phyloP scores from a whole-genome alignment of 768 basidiomycete species.

The Psilocybe subaeruginosa region DNA sequence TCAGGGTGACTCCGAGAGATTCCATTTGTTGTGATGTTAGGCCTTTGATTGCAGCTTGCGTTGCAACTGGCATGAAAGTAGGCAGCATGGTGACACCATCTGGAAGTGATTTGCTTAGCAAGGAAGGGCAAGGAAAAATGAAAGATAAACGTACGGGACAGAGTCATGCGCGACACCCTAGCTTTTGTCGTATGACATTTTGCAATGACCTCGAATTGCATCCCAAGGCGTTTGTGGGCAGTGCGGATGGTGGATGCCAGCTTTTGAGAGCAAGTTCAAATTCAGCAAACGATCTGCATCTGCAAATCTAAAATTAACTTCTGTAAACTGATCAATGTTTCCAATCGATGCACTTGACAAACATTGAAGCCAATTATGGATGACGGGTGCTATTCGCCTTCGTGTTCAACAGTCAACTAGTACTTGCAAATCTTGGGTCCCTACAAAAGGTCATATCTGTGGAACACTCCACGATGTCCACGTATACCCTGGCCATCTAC shows the following conservation, averaged over 20 bases:
- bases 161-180: slow-evolving; percentile 82
- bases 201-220: slow-evolving; percentile 86
- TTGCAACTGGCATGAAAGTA: slow-evolving; percentile 94
- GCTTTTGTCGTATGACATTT: slow-evolving; percentile 82
- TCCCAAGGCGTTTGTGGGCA: slow-evolving; percentile 33
- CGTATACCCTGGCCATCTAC: slow-evolving; percentile 1
- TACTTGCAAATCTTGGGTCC: neutral
- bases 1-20: slow-evolving; percentile 77
- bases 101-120: slow-evolving; percentile 25
- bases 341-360: slow-evolving; percentile 1
- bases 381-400: neutral
- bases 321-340: slow-evolving; percentile 12
- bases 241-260: slow-evolving; percentile 21
- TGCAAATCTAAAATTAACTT: slow-evolving; percentile 1
- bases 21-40: slow-evolving; percentile 87
- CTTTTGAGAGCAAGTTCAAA: slow-evolving; percentile 6
- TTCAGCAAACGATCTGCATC: neutral
- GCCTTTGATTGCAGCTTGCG: slow-evolving; percentile 91
- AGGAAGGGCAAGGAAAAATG: neutral
- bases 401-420: neutral
- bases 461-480: slow-evolving; percentile 3
- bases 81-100: slow-evolving; percentile 85
- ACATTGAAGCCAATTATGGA: slow-evolving; percentile 4
- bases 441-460: neutral
- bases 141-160: slow-evolving; percentile 61